Base-by-base conservation (phyloP, 768 basidiomycete species). In the Psilocybe cyanescens region DNA sequence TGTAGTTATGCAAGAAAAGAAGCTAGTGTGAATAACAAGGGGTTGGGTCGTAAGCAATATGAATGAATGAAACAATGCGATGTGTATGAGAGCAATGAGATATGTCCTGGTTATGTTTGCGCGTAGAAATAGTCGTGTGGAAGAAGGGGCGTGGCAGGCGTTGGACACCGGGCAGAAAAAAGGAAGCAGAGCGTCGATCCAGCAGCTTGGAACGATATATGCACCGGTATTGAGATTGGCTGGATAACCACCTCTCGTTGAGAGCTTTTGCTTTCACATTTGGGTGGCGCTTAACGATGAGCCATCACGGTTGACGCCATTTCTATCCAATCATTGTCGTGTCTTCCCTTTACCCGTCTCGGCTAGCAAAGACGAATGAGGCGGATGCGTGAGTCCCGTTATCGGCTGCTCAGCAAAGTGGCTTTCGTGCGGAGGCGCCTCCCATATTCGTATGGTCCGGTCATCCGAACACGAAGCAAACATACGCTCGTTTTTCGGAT, bases 381-480 rank as follows among this genome's bases (percentile, higher is more conserved):
- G 52, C 24, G 57, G 35, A 24, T 59, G 62, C 51, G 64, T 57
- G 41, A 45, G 35, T 33, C 48, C 56, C 51, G 55, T 37, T 48
- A 58, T 54, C 44, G 56, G 60, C n/a, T 58, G 29, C 17, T 65
- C 65, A n/a, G 57, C 41, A 7, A 62, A 45, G 49, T 64, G 64
- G n/a, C 58, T 59, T 24, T 65, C 68, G 16, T 65, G 63, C 1
- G 76, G 77, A 47, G 75, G 71, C 6, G 85, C 79, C 75, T 94
- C 91, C 95, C 95, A 97, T 80, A 97, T 90, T 62, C 95, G 87
- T 68, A 99, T 87, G 16, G 91, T 93, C 57, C 80, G 78, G 76
- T 99, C 97, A 72, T 99, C 97, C 47, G 94, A 94, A 74, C 95
- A 97, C 46, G 93, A 95, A 33, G 97, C 97, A 77, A 99, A 98